These are phyloP conservation scores for Pseudonitzschia multiseries DNA, from an alignment of 108 stramenopile genomes.

Conservation along the genomic window DNA sequence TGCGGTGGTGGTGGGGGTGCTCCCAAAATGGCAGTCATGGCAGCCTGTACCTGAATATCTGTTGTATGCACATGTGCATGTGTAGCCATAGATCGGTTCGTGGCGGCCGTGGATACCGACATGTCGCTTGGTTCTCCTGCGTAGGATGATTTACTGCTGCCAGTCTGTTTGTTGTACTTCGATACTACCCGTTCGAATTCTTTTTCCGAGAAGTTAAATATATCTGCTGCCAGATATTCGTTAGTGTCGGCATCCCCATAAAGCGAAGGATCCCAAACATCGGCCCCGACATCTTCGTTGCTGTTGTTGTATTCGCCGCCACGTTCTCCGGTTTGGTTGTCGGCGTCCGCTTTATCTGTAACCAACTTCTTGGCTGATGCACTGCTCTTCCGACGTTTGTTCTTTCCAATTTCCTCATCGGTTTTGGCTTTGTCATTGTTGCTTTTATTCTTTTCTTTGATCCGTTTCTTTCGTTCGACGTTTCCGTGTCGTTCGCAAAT, in stretches of 20 bases:
- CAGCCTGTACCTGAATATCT: conserved; percentile 10
- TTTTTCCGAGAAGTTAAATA: conserved; percentile 35
- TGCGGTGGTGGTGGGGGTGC: neutral
- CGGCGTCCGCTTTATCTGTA: neutral
- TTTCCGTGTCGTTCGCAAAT: conserved; percentile 69
- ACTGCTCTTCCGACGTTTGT: neutral
- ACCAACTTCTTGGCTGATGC: conserved; percentile 9
- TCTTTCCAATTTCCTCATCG: neutral
- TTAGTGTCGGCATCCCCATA: conserved; percentile 41
- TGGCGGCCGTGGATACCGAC: neutral
- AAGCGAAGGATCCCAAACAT: conserved; percentile 36
- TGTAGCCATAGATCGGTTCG: neutral
- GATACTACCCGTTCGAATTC: conserved; percentile 32
- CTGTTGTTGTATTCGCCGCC: conserved; percentile 7
- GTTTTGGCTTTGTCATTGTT: neutral
- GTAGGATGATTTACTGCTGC: neutral
- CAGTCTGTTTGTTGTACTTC: conserved; percentile 10
- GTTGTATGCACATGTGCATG: neutral
- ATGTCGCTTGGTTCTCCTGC: neutral
- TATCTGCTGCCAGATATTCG: conserved; percentile 44
- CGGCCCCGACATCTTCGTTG: conserved; percentile 18
- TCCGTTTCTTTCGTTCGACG: conserved; percentile 57
- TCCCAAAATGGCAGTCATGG: conserved; percentile 4
- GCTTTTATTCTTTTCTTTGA: conserved; percentile 15
- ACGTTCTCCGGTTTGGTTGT: neutral